Conservation (phyloP, 805 yeast genomes). For the Jamesozyma hellenica region DNA sequence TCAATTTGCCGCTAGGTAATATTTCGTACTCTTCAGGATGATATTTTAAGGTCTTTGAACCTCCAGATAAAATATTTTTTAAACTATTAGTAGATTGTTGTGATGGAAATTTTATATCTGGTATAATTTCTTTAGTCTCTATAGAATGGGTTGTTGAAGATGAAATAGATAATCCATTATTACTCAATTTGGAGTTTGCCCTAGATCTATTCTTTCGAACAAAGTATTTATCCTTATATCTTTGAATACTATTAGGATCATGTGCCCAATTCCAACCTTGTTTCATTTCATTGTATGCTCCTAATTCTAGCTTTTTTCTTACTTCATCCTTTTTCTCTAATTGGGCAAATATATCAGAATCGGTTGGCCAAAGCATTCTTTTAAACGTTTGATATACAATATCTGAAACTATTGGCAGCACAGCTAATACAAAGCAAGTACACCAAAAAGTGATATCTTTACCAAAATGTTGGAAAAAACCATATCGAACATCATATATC, state of each 20-base stretch:
- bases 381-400: conserved; percentile 49
- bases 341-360: conserved; percentile 68
- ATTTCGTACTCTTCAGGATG: conserved; percentile 38
- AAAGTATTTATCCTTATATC: conserved; percentile 19
- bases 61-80: neutral
- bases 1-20: conserved; percentile 64
- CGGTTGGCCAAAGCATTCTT: conserved; percentile 51
- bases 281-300: conserved; percentile 58
- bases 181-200: neutral
- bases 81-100: neutral
- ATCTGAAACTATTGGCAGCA: conserved; percentile 59
- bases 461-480: conserved; percentile 66
- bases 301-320: conserved; percentile 60
- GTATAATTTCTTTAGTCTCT: neutral
- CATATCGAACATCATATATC: conserved; percentile 60
- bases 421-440: conserved; percentile 43
- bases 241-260: conserved; percentile 33
- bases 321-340: conserved; percentile 62
- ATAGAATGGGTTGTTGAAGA: neutral
- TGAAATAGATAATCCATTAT: neutral
- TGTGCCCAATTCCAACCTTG: conserved; percentile 69
- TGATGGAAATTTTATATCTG: neutral
- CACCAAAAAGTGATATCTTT: conserved; percentile 84
- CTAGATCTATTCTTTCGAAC: conserved; percentile 3
- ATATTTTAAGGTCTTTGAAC: conserved; percentile 3